These are phyloP conservation scores for Tetracentron sinense DNA, from an alignment of 164 flowering plant genomes.

Conservation along the genomic window DNA sequence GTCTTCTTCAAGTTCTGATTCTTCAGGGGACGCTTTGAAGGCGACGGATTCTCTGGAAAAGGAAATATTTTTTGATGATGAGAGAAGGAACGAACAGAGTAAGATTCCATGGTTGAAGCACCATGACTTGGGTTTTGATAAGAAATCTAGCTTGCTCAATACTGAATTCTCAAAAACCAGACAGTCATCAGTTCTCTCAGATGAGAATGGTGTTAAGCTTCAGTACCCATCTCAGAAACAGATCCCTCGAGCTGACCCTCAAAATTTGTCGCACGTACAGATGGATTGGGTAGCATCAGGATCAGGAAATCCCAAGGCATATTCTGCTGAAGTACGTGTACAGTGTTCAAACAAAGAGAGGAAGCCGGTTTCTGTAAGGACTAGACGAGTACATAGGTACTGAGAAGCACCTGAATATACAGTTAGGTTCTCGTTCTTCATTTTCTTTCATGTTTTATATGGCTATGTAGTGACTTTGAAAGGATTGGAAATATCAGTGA, in stretches of 20 bases:
- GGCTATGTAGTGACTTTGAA: too few species aligned
- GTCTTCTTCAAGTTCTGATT: conserved; percentile 37
- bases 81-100: conserved; percentile 12
- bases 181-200: not conserved
- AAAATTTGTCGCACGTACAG: not conserved
- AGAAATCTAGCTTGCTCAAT: conserved; percentile 4
- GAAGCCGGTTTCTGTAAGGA: conserved; percentile 57
- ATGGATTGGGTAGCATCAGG: not conserved
- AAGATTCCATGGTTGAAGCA: conserved; percentile 2
- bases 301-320: not conserved
- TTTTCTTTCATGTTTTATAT: too few species aligned
- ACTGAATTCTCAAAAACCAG: not conserved
- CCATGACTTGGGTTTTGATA: not conserved
- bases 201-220: conserved; percentile 7
- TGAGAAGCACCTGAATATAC: conserved; percentile 16
- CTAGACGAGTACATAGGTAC: conserved; percentile 34
- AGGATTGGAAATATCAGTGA: too few species aligned
- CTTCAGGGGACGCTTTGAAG: conserved; percentile 17
- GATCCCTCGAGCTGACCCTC: not conserved
- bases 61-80: conserved; percentile 35
- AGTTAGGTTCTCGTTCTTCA: too few species aligned
- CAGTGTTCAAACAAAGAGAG: conserved; percentile 22
- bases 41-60: conserved; percentile 20
- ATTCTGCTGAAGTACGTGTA: conserved; percentile 5
- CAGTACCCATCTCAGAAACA: conserved; percentile 1